Base-by-base conservation (phyloP, 768 basidiomycete species). In the Kwoniella sp. region DNA sequence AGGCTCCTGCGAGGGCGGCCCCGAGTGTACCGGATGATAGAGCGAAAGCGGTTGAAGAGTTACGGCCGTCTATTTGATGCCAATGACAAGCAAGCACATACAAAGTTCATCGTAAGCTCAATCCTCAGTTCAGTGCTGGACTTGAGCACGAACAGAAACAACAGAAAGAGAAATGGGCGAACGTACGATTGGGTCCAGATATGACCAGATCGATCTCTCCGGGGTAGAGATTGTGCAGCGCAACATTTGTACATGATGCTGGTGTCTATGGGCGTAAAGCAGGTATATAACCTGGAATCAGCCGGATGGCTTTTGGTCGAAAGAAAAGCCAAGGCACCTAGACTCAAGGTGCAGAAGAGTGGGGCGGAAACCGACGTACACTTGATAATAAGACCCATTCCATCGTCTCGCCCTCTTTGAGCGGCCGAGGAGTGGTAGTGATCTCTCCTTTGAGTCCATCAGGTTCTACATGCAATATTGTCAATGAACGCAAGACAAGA, bases 321-420 rank as follows among this genome's bases (percentile, higher is more conserved):
- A n/a, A n/a, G n/a, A n/a, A n/a, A n/a, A n/a, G n/a, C n/a, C n/a
- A n/a, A n/a, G n/a, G n/a, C n/a, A n/a, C n/a, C n/a, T n/a, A n/a
- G n/a, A n/a, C 46, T 33, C 13, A 33, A 6, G 13, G 33, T 33
- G n/a, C 2, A 48, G 24, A 53, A 27, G 30, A 26, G 36, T 5
- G 15, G 30, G 19, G 36, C 2, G 15, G 19, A 15, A 40, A 21
- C n/a, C 52, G 13, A 80, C 84, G 69, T 37, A 79, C 80, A 17
- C 90, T 90, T 64, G 91, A 90, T 6, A 96, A 81, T 25, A 98
- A 84, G 60, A 96, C 87, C 94, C 94, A 98, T 81, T 96, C 91
- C 25, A 86, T 88, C 56, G 88, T 81, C 81, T 94, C 92, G 37
- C 86, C 88, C 5, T 88, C 85, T 73, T 86, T 85, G 54, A 93